Percentiles rank a stretch among this genome's conserved stretches.
phyloP scores from a whole-genome alignment of 345 rosid species.

The Turnera subulata region DNA sequence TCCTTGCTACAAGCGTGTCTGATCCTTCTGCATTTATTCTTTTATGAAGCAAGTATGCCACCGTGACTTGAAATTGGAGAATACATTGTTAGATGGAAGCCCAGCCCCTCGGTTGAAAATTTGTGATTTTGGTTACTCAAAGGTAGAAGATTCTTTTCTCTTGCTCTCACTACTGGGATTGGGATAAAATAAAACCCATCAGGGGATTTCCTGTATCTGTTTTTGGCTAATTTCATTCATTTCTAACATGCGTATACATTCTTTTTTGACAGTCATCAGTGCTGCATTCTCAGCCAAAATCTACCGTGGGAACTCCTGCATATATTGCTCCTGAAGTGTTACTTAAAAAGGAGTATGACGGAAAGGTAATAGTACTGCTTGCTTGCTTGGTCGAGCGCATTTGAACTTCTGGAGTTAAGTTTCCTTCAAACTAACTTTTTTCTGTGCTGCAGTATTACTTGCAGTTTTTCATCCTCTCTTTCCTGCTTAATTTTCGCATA shows the following conservation, averaged over 20 bases:
- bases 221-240: too few relatives aligned
- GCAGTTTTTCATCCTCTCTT: too few relatives aligned
- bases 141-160: slow-evolving; percentile 42
- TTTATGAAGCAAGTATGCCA: slow-evolving; percentile 88
- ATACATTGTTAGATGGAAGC: slow-evolving; percentile 94
- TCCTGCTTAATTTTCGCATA: too few relatives aligned
- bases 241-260: too few relatives aligned
- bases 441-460: too few relatives aligned
- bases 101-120: slow-evolving; percentile 92
- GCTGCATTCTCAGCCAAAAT: slow-evolving; percentile 92
- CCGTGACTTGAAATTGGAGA: slow-evolving; percentile 90
- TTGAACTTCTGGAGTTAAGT: neutral
- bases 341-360: slow-evolving; percentile 95
- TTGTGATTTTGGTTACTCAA: slow-evolving; percentile 99
- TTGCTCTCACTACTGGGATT: neutral
- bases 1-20: slow-evolving; percentile 1
- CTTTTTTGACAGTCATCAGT: slow-evolving; percentile 68
- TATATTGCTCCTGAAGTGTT: slow-evolving; percentile 98
- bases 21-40: slow-evolving; percentile 6
- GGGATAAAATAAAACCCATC: too few relatives aligned
- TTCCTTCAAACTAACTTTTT: too few relatives aligned
- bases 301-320: slow-evolving; percentile 99
- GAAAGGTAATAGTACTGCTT: slow-evolving; percentile 58
- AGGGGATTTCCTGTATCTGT: too few relatives aligned
- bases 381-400: slow-evolving; percentile 4